Evolutionary conservation across 257 asterid genomes (phyloP), one percentile per base, ranked within the genome.

Genomic region (Nicotiana noctiflora): DNA sequence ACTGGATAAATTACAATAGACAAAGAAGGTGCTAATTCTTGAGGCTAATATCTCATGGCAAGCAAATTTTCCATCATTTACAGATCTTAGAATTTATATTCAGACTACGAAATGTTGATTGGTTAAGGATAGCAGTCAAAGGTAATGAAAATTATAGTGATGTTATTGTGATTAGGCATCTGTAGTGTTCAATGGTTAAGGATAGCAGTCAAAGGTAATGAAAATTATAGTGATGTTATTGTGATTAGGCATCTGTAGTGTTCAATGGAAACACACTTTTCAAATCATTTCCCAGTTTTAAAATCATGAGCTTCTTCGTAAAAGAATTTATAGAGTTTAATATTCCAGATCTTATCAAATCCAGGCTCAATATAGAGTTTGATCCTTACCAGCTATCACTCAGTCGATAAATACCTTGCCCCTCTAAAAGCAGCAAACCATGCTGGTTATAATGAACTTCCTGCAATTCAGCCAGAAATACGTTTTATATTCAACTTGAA

Each of bases 361-460:
- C 8, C 14, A 23, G 37, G 23, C 37, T 46, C 40, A 46, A 44
- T 37, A 34, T 37, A 60, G 51, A 18, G 79, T 44, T 80, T 31
- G 32, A 76, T 60, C 82, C 87, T 79, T 87, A 95, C 99, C 99
- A 96, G 93, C 88, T 96, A 86, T 94, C 97, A 18, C 95, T 94
- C 81, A 94, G 83, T 67, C 99, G 97, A 89, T 96, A 96, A 56
- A 96, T 85, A 80, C 99, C 99, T 85, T 90, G 97, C 68, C 99
- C 99, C 82, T 94, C 99, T 89, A 94, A 88, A 77, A 96, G 96
- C 89, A 96, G 80, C 82, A 96, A 79, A 34, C 99, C 99, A 13
- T 96, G 99, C 88, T 93, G 98, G 84, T 94, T 92, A 80, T 94
- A 94, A 86, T 96, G 99, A 76, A 95, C 93, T 85, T 96, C 99